Evolutionary conservation across 352 stramenopile genomes (phyloP), one percentile per base, ranked within the genome.

Genomic region (Plasmopara viticola): DNA sequence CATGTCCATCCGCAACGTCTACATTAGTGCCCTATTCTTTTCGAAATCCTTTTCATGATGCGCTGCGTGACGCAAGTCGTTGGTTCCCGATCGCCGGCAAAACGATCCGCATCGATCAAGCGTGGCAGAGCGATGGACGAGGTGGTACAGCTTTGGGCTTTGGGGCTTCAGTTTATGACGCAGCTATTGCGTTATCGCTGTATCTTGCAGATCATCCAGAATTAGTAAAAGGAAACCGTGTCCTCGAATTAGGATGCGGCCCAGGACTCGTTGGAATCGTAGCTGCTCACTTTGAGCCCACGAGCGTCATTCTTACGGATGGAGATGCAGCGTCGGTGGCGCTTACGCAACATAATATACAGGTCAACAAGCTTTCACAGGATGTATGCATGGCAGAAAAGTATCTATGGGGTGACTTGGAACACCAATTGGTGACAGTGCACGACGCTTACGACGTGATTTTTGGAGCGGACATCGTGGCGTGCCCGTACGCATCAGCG

Each of bases 111-210:
- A 87, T 94, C 45, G 68, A 85, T 47, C 83, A 94, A 64, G 66
- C 70, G 14, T 94, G 83, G 83, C 81, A 89, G 34, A 53, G 65
- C 38, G 83, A 94, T 49, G 83, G 80, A n/a, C 67, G 66, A 28
- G 83, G 83, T 14, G 83, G 83, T 10, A 94, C 80, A 1, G 13
- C 64, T 6, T 64, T 91, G 35, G 83, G 83, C 37, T 94, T 91
- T 47, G 83, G 83, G 14, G 83, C 80, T 42, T 89, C 81, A 5
- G 81, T 94, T 33, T 94, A 94, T 58, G 78, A 91, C 29, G 78
- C 80, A 6, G 78, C 83, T 8, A 65, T 94, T 48, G 63, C 74
- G n/a, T 63, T 94, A 42, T 84, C 83, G 20, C 63, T 91, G n/a
- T 94, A 86, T 52, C 53, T 94, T 4, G 77, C 83, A 28, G 53